A percentile compares a stretch with the other conserved stretches of the same genome.
These are phyloP conservation scores for Macrolepiota albuminosa DNA, from an alignment of 768 basidiomycete genomes.

Conservation along the genomic window DNA sequence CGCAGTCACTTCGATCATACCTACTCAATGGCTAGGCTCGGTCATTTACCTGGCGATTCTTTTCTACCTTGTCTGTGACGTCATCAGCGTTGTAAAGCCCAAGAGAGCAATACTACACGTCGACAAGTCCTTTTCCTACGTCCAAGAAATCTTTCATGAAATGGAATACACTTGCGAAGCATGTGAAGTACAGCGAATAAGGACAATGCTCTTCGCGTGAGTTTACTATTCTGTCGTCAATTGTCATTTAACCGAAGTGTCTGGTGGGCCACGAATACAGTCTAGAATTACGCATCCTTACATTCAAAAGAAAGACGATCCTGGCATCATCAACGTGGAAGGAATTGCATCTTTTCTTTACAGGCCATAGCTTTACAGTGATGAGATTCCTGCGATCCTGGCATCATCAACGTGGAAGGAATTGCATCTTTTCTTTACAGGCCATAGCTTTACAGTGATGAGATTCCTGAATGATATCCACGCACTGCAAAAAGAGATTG, in stretches of 20 bases:
- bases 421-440: background rate
- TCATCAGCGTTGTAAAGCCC: background rate
- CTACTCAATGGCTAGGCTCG: no score
- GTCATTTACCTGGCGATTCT: no score
- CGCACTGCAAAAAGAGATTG: background rate
- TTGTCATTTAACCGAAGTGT: background rate
- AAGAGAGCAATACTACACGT: background rate
- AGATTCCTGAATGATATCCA: background rate
- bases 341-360: background rate
- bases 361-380: background rate
- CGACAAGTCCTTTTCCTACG: background rate
- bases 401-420: no score
- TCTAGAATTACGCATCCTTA: background rate
- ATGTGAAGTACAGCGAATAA: background rate
- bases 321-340: background rate
- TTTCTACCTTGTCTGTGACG: no score
- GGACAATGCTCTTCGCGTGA: background rate
- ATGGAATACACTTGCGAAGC: background rate
- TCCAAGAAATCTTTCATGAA: background rate
- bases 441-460: background rate
- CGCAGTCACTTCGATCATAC: no score
- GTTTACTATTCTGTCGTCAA: background rate
- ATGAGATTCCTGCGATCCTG: background rate
- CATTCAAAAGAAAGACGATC: background rate
- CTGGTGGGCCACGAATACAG: background rate